Evolutionary conservation across 768 basidiomycete genomes (phyloP).

Genomic region (Roridomyces roridus): DNA sequence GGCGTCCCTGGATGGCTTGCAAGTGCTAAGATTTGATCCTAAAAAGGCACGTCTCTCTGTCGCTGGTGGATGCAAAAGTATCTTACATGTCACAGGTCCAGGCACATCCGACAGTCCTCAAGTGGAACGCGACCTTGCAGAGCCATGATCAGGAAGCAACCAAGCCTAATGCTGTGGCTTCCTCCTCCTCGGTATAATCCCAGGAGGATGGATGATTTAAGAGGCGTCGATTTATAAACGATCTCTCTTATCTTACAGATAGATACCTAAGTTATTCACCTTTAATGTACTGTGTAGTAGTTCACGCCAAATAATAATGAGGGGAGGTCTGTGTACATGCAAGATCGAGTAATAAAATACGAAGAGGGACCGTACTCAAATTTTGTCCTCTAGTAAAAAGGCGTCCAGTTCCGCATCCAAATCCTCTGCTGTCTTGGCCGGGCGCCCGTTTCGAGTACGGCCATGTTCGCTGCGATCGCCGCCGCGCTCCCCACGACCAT

Average conservation of each 20-base stretch:
- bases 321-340: too few relatives aligned
- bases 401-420: constrained; percentile 85
- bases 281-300: too few relatives aligned
- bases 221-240: too few relatives aligned
- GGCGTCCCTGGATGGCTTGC: constrained; percentile 64
- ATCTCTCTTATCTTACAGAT: too few relatives aligned
- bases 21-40: constrained; percentile 64
- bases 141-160: not conserved
- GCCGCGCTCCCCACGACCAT: constrained; percentile 38
- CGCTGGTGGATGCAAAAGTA: not conserved
- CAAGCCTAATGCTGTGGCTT: not conserved
- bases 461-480: too few relatives aligned
- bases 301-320: too few relatives aligned
- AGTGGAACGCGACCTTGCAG: constrained; percentile 47
- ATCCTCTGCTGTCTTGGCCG: constrained; percentile 69
- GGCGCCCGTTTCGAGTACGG: constrained; percentile 44
- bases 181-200: not conserved
- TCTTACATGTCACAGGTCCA: constrained; percentile 42
- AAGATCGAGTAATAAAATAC: not conserved
- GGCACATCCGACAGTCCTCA: constrained; percentile 61
- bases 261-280: too few relatives aligned
- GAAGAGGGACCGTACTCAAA: constrained; percentile 34
- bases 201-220: too few relatives aligned
- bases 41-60: constrained; percentile 48
- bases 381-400: constrained; percentile 66